Evolutionary conservation across 2,329 filamentous ascomycete genomes (phyloP).

Genomic region (Colletotrichum liaoningense): DNA sequence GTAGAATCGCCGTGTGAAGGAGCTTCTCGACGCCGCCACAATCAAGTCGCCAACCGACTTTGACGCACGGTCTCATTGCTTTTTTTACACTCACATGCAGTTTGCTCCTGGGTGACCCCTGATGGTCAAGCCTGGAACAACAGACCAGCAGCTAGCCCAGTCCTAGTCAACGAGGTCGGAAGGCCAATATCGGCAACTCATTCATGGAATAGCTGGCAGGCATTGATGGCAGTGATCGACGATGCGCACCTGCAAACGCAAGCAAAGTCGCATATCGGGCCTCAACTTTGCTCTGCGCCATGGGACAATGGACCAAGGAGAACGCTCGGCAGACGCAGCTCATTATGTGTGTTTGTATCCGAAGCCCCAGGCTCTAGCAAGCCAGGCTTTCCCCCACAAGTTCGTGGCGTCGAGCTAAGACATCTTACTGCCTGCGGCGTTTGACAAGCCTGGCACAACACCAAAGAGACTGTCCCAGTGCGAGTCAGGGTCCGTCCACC

Average conservation of each 20-base stretch:
- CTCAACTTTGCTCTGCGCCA: background rate
- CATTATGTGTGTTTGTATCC: conserved; percentile 11
- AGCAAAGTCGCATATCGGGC: background rate
- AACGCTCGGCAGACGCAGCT: conserved; percentile 3
- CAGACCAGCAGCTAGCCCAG: conserved; percentile 6
- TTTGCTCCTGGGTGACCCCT: conserved; percentile 1
- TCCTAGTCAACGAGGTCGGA: background rate
- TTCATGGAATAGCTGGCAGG: background rate
- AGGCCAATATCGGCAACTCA: background rate
- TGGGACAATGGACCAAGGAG: background rate
- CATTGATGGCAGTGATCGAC: conserved; percentile 19
- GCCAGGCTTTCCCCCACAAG: conserved; percentile 26
- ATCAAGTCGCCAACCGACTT: conserved; percentile 4
- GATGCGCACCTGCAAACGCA: background rate
- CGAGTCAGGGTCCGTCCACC: conserved; percentile 28
- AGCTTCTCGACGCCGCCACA: conserved; percentile 25
- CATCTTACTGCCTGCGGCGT: conserved; percentile 33
- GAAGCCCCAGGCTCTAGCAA: background rate
- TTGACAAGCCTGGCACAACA: conserved; percentile 33
- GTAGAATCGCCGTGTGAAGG: conserved; percentile 10
- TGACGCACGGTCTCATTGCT: conserved; percentile 15
- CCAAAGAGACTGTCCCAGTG: conserved; percentile 17
- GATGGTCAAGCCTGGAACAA: conserved; percentile 16
- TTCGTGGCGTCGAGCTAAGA: conserved; percentile 32
- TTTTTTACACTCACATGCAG: conserved; percentile 3